A percentile compares a stretch with the other conserved stretches of the same genome.
These are phyloP conservation scores for Saccharomycopsis guyanensis DNA, from an alignment of 805 yeast genomes.

Conservation along the genomic window DNA sequence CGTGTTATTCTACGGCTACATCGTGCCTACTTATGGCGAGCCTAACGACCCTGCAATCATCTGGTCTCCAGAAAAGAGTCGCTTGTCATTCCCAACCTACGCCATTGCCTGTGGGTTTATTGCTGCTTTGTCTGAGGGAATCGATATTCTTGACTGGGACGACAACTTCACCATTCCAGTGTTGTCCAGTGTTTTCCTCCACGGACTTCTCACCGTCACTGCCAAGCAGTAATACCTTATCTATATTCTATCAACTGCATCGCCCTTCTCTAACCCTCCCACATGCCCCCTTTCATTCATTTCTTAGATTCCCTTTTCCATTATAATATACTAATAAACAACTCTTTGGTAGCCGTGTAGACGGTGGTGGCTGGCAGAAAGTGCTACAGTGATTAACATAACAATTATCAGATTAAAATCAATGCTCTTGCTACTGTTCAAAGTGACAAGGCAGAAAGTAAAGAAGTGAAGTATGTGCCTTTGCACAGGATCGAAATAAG, in stretches of 20 bases:
- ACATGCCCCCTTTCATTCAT: background rate
- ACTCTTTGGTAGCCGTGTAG: too few species aligned
- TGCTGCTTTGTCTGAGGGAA: constrained; percentile 82
- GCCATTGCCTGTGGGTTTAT: constrained; percentile 66
- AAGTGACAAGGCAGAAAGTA: too few species aligned
- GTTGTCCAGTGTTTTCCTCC: constrained; percentile 61
- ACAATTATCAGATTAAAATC: too few species aligned
- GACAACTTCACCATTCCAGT: constrained; percentile 95
- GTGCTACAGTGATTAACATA: too few species aligned
- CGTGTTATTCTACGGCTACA: constrained; percentile 60
- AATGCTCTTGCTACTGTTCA: too few species aligned
- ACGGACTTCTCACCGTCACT: constrained; percentile 27
- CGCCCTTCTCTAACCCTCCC: background rate
- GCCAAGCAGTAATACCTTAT: background rate
- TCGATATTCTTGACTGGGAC: constrained; percentile 70
- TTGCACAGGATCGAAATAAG: too few species aligned
- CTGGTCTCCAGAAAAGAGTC: constrained; percentile 60
- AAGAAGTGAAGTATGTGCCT: too few species aligned
- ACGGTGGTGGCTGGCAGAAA: too few species aligned
- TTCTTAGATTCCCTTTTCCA: background rate
- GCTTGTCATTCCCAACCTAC: constrained; percentile 42
- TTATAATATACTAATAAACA: background rate
- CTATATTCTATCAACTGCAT: background rate
- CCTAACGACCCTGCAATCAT: constrained; percentile 43
- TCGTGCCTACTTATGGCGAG: constrained; percentile 55